Percentiles rank a stretch among this genome's conserved stretches.
phyloP scores from a whole-genome alignment of 148 eudicot species.

The Camellia granthamiana region DNA sequence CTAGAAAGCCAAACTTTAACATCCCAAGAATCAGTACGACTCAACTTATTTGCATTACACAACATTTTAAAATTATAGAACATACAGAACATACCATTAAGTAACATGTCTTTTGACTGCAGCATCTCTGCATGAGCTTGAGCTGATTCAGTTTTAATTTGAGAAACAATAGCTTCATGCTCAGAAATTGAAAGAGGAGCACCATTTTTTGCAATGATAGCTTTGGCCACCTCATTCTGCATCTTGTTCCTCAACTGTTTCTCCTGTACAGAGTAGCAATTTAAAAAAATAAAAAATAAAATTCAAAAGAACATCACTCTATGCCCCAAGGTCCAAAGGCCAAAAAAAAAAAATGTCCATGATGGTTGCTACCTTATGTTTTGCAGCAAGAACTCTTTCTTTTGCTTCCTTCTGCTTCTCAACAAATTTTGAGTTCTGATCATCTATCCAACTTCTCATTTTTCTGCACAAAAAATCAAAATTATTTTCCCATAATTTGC shows the following conservation, averaged over 20 bases:
- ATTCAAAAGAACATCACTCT: neutral
- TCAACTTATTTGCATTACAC: neutral
- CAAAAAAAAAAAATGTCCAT: neutral
- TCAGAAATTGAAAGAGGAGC: slow-evolving; percentile 60
- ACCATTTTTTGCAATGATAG: slow-evolving; percentile 51
- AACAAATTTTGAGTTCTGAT: slow-evolving; percentile 38
- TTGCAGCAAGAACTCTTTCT: slow-evolving; percentile 53
- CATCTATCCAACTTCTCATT: slow-evolving; percentile 72
- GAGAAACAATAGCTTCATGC: slow-evolving; percentile 56
- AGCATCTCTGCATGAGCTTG: slow-evolving; percentile 53
- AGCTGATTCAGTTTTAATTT: slow-evolving; percentile 51
- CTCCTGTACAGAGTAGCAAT: slow-evolving; percentile 38
- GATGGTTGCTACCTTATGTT: slow-evolving; percentile 52
- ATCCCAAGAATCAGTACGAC: neutral
- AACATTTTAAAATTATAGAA: neutral
- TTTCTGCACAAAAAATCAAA: slow-evolving; percentile 32
- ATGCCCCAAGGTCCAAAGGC: neutral
- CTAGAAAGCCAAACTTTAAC: neutral
- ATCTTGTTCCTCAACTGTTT: slow-evolving; percentile 51
- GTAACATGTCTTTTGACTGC: slow-evolving; percentile 39
- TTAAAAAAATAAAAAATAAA: neutral
- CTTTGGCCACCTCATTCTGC: slow-evolving; percentile 58
- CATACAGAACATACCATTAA: slow-evolving; percentile 50
- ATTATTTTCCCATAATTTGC: neutral
- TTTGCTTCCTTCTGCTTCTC: slow-evolving; percentile 67